Evolutionary conservation across 148 eudicot species (phyloP).

Genomic region (Talinum fruticosum): DNA sequence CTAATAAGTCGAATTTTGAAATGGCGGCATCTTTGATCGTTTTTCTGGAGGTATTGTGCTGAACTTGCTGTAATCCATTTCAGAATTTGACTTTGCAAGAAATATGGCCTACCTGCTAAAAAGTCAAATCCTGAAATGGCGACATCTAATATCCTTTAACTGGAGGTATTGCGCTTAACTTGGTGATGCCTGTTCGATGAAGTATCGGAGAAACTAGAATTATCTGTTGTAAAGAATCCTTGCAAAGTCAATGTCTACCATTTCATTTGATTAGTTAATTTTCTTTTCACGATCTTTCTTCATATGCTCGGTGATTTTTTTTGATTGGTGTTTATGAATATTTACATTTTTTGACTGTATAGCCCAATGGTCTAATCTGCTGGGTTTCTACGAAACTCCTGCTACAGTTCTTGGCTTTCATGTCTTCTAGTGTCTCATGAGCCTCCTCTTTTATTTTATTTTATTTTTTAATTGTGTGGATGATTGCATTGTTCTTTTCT

Average conservation of each 20-base stretch:
- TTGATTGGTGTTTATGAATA: not conserved
- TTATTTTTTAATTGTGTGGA: not conserved
- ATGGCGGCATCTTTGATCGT: constrained; percentile 45
- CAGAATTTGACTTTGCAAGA: constrained; percentile 30
- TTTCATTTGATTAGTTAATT: not conserved
- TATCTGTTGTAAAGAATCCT: not conserved
- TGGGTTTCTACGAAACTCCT: constrained; percentile 3
- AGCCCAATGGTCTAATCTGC: not conserved
- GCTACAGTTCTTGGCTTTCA: not conserved
- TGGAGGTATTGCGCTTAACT: constrained; percentile 35
- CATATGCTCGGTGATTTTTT: not conserved
- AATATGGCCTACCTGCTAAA: constrained; percentile 50
- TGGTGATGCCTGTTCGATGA: not conserved
- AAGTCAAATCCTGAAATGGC: constrained; percentile 48
- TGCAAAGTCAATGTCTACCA: not conserved
- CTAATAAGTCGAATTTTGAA: constrained; percentile 46
- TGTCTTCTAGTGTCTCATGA: not conserved
- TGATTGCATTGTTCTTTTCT: not conserved
- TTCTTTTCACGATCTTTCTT: not conserved
- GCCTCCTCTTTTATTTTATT: not conserved
- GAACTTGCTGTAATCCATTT: constrained; percentile 7
- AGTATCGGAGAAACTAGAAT: constrained; percentile 2
- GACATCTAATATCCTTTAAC: constrained; percentile 38
- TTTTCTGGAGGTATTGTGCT: constrained; percentile 39
- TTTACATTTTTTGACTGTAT: not conserved